phyloP scores from a whole-genome alignment of 495 filamentous ascomycete genomes.

The Penicillium cataractarum region DNA sequence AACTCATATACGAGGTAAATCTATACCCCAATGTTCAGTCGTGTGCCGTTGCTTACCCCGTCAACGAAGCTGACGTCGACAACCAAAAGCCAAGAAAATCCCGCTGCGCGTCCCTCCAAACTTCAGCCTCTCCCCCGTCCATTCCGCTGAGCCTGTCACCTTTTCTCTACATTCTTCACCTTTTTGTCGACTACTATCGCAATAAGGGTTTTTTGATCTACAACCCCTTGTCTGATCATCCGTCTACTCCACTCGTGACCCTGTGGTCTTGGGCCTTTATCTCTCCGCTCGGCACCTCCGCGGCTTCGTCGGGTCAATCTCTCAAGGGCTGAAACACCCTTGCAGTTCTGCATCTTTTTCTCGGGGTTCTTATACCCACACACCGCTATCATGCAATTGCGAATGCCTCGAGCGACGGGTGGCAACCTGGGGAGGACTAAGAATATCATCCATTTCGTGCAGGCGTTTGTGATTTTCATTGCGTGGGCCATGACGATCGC shows the following conservation, averaged over 20 bases:
- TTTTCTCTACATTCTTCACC: slow-evolving; percentile 5
- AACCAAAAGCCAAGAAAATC: slow-evolving; percentile 7
- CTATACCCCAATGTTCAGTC: not conserved
- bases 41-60: not conserved
- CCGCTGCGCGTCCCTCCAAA: slow-evolving; percentile 10
- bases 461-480: slow-evolving; percentile 70
- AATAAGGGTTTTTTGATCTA: not conserved
- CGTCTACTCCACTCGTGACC: not conserved
- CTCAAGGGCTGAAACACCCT: slow-evolving; percentile 27
- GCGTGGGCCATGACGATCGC: slow-evolving; percentile 74
- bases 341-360: slow-evolving; percentile 19
- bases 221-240: not conserved
- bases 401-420: slow-evolving; percentile 33
- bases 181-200: not conserved
- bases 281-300: slow-evolving; percentile 7
- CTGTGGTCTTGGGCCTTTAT: not conserved
- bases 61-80: slow-evolving; percentile 8
- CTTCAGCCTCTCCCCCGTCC: not conserved
- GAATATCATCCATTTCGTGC: slow-evolving; percentile 54
- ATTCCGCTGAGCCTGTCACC: slow-evolving; percentile 7
- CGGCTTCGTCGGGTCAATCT: slow-evolving; percentile 16
- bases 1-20: not conserved
- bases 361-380: not conserved
- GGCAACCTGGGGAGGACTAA: slow-evolving; percentile 50
- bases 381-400: slow-evolving; percentile 35